Evolutionary conservation across 176 grass and related monocot genomes (phyloP), one percentile per base, ranked within the genome.

Genomic region (Microstegium vimineum): DNA sequence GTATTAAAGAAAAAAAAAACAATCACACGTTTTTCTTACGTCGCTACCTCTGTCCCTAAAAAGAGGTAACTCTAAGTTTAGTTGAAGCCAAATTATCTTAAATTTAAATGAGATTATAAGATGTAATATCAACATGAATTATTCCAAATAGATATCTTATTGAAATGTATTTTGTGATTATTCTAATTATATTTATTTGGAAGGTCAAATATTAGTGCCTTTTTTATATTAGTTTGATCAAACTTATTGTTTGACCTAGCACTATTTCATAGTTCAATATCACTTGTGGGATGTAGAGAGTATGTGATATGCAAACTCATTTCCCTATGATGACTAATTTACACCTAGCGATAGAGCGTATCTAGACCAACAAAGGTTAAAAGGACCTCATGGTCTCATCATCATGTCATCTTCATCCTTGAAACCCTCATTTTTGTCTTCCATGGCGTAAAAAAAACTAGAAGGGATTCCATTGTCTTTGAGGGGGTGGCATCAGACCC

Each of bases 211-310:
- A 49, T 4, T 17, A 49, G 5, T 49, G 7, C 4, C 5, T 2
- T 47, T 4, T 9, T 54, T 8, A 20, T 22, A 8, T 52, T 2
- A 52, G 2, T 54, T 54, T 22, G 49, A 2, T 54, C 18, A 54
- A 54, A 54, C 7, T 9, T 54, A 52, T 54, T 7, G 18, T 54
- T 54, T 54, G 47, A 20, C 6, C 5, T 20, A 20, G 5, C 1
- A 51, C 5, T 6, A 1, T 20, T 51, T 20, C 10, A 20, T 6
- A 20, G 20, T 2, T 45, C 5, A 13, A 18, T 2, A 47, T 6
- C 1, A 45, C 20, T 51, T 51, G 0, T 47, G 0, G 17, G 17
- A 51, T 0, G 0, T 0, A 0, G 16, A 7, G 47, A 52, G 0
- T 52, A 52, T 8, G 6, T 8, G 18, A 54, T 54, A 20, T 22